Conservation (phyloP, 192 early-diverging fungal genomes). For the Helicostylum pulchrum region DNA sequence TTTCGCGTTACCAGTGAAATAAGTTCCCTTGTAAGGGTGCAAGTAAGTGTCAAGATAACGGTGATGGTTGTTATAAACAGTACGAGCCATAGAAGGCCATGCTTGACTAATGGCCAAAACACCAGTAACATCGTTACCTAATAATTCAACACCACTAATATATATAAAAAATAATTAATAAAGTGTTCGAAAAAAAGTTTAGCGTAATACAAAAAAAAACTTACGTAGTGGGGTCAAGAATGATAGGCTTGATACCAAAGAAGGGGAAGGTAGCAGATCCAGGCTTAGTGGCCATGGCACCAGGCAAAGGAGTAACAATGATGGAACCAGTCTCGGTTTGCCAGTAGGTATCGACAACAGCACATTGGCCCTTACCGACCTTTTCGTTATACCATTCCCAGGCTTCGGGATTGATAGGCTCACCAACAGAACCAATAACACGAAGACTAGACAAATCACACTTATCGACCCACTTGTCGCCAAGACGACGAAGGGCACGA, state of each 20-base stretch:
- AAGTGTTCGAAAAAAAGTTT: too few species aligned
- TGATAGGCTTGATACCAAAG: slow-evolving; percentile 88
- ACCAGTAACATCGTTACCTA: slow-evolving; percentile 85
- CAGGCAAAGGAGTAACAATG: slow-evolving; percentile 89
- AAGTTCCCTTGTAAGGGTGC: slow-evolving; percentile 84
- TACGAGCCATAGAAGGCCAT: slow-evolving; percentile 92
- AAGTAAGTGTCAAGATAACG: slow-evolving; percentile 94
- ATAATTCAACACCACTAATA: slow-evolving; percentile 69
- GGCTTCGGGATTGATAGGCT: slow-evolving; percentile 97
- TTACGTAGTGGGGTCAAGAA: slow-evolving; percentile 67
- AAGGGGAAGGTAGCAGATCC: slow-evolving; percentile 95
- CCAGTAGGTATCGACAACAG: slow-evolving; percentile 98
- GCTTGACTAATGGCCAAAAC: slow-evolving; percentile 84
- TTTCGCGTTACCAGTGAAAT: slow-evolving; percentile 64
- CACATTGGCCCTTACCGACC: slow-evolving; percentile 81
- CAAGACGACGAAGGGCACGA: slow-evolving; percentile 87
- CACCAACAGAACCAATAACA: slow-evolving; percentile 92
- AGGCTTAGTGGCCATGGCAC: slow-evolving; percentile 84
- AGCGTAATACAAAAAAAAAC: too few species aligned
- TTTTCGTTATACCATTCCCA: slow-evolving; percentile 97
- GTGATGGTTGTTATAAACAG: slow-evolving; percentile 87
- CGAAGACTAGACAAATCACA: slow-evolving; percentile 83
- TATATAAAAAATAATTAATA: slow-evolving; percentile 33
- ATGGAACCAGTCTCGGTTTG: slow-evolving; percentile 93
- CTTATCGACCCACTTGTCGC: slow-evolving; percentile 71